Evolutionary conservation across 2,329 filamentous ascomycete genomes (phyloP).

Genomic region (Ceratocystis cacaofunesta): DNA sequence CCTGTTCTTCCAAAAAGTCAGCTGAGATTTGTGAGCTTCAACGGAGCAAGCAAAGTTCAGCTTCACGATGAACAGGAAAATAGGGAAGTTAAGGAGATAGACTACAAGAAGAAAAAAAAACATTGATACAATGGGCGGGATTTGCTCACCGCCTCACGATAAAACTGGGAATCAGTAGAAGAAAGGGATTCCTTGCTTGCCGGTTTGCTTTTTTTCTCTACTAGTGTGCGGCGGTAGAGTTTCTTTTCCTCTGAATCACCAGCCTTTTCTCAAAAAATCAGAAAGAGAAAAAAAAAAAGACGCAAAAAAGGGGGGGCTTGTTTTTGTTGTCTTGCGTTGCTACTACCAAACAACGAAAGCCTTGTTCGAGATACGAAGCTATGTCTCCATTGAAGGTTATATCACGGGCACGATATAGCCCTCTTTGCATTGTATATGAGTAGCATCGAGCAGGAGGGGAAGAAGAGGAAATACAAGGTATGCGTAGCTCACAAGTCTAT

Average conservation of each 20-base stretch:
- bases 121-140: background rate
- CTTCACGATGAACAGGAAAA: background rate
- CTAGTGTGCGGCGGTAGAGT: background rate
- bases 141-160: background rate
- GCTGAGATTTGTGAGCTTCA: background rate
- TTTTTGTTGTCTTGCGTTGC: background rate
- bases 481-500: background rate
- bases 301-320: background rate
- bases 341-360: background rate
- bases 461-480: background rate
- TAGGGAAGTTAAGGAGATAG: background rate
- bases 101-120: background rate
- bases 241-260: background rate
- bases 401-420: background rate
- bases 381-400: background rate
- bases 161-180: background rate
- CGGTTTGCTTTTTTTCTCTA: background rate
- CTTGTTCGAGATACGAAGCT: conserved; percentile 1
- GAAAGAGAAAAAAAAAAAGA: background rate
- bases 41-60: background rate
- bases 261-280: background rate
- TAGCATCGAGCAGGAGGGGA: background rate
- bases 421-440: background rate
- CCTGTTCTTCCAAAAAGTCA: background rate
- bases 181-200: background rate